phyloP scores from a whole-genome alignment of 2,329 filamentous ascomycete species.

The Alternaria postmessia region DNA sequence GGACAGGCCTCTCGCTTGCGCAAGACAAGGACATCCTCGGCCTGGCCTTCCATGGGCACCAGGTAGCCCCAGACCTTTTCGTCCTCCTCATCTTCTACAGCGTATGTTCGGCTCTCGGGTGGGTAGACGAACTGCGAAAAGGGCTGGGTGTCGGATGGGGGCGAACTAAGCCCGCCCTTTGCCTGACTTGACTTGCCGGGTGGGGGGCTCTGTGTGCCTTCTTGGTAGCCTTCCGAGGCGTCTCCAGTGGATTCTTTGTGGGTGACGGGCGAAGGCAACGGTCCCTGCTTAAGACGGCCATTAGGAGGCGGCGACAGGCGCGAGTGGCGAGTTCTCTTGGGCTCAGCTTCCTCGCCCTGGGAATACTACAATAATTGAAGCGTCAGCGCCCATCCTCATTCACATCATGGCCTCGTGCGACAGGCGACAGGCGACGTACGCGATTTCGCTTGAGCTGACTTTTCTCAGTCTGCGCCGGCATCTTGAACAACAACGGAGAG shows the following conservation, averaged over 20 bases:
- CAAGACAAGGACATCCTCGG: conserved; percentile 75
- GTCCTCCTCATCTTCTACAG: conserved; percentile 82
- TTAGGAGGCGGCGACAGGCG: conserved; percentile 60
- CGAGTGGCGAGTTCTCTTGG: conserved; percentile 86
- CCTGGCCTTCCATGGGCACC: conserved; percentile 77
- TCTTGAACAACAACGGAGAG: conserved; percentile 37
- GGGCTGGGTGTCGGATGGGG: conserved; percentile 75
- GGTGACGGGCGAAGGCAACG: conserved; percentile 84
- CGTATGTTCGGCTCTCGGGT: conserved; percentile 75
- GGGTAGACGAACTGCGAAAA: conserved; percentile 83
- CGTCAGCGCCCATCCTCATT: conserved; percentile 24
- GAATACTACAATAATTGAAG: conserved; percentile 64
- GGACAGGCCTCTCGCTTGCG: conserved; percentile 77
- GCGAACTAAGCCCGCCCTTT: conserved; percentile 62
- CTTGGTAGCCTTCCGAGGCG: conserved; percentile 69
- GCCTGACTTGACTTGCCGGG: conserved; percentile 50
- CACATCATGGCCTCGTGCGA: background rate
- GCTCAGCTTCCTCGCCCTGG: conserved; percentile 68
- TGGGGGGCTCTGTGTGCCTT: conserved; percentile 75
- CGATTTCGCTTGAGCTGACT: conserved; percentile 84
- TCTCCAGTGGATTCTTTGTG: conserved; percentile 66
- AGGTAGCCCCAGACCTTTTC: conserved; percentile 97
- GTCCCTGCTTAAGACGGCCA: conserved; percentile 61
- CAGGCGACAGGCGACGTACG: conserved; percentile 60
- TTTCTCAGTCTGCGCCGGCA: conserved; percentile 72